A percentile compares a stretch with the other conserved stretches of the same genome.
Conservation (phyloP, 139 green algal genomes). For the Chlamydomonas sphaeroides region DNA sequence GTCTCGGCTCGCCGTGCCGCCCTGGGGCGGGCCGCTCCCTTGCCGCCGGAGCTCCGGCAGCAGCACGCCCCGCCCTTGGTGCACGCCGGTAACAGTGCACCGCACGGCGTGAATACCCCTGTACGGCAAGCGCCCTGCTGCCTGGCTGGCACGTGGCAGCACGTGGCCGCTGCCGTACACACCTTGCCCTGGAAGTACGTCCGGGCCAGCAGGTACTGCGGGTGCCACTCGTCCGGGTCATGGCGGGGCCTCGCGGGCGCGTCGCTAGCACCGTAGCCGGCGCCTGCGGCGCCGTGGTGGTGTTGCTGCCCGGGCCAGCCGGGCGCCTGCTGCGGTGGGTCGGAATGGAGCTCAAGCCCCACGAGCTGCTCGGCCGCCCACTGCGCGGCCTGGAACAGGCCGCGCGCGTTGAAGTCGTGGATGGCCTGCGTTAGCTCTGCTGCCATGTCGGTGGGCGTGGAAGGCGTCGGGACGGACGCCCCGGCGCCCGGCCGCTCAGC, state of each 20-base stretch:
- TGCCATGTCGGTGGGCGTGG: not conserved
- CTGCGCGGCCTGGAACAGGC: constrained; percentile 63
- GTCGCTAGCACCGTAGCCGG: no score
- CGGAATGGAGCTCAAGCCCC: constrained; percentile 63
- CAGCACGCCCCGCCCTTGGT: no score
- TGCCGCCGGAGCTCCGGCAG: no score
- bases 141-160: no score
- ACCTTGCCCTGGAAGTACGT: constrained; percentile 78
- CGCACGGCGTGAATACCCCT: no score
- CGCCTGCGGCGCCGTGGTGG: not conserved
- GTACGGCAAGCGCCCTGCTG: no score
- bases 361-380: constrained; percentile 82
- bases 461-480: constrained; percentile 5
- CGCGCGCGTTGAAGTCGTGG: constrained; percentile 54
- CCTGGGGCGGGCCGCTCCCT: no score
- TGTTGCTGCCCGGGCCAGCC: not conserved
- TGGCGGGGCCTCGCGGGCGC: not conserved
- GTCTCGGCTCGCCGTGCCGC: no score
- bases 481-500: not conserved
- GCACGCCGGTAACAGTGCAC: no score
- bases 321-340: no score
- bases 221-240: constrained; percentile 21
- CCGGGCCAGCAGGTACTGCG: constrained; percentile 66
- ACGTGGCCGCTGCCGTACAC: not conserved
- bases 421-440: constrained; percentile 69